Conservation (phyloP, 192 early-diverging fungal species). For the Backusella luteola region DNA sequence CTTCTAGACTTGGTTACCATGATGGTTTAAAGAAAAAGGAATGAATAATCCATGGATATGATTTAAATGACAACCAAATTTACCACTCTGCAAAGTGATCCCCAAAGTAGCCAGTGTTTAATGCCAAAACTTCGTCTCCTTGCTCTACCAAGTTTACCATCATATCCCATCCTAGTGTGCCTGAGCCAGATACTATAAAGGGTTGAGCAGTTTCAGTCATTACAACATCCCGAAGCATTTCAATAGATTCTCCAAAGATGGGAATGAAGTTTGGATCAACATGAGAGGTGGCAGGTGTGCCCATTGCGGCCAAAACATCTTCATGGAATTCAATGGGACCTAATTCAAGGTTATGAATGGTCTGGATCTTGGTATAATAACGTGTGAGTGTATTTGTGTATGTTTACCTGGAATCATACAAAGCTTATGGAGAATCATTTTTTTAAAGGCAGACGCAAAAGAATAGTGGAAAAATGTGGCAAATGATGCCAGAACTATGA, state of each 20-base stretch:
- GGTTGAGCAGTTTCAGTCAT: constrained; percentile 83
- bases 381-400: not conserved
- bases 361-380: not conserved
- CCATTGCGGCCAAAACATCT: constrained; percentile 81
- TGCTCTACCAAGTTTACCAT: constrained; percentile 89
- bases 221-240: constrained; percentile 79
- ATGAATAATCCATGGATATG: not conserved
- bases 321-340: constrained; percentile 94
- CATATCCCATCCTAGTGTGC: constrained; percentile 99
- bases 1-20: constrained; percentile 57
- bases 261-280: constrained; percentile 89
- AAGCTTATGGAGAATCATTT: constrained; percentile 59
- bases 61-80: constrained; percentile 21
- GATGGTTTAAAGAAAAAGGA: not conserved
- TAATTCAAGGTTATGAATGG: constrained; percentile 21
- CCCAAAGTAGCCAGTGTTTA: constrained; percentile 96
- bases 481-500: not conserved
- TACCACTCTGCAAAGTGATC: constrained; percentile 93
- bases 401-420: constrained; percentile 91
- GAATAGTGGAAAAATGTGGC: not conserved
- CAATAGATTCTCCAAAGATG: constrained; percentile 83
- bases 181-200: constrained; percentile 91
- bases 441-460: constrained; percentile 6
- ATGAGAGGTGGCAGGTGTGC: constrained; percentile 89
- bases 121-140: constrained; percentile 83